phyloP scores from a whole-genome alignment of 371 early-diverging fungal species.

The Actinomucor elegans region DNA sequence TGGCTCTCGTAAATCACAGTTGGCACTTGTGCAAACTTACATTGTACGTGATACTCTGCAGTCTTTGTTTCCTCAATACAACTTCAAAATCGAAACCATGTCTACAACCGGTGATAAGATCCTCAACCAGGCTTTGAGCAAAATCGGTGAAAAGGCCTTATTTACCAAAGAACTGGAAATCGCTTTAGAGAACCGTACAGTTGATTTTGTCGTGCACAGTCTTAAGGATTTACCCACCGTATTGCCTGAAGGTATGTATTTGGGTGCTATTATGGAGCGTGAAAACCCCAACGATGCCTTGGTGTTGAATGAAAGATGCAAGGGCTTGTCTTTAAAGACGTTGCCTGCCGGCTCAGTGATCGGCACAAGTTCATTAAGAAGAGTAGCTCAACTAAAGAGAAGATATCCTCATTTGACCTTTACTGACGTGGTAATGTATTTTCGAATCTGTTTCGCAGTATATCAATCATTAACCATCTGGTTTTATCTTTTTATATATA shows the following conservation, averaged over 20 bases:
- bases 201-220: slow-evolving; percentile 94
- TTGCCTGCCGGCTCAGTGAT: slow-evolving; percentile 83
- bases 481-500: not conserved
- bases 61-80: slow-evolving; percentile 36
- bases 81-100: slow-evolving; percentile 75
- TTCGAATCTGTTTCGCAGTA: not conserved
- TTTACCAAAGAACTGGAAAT: slow-evolving; percentile 95
- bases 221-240: slow-evolving; percentile 94
- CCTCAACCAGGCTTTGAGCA: slow-evolving; percentile 80
- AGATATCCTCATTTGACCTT: slow-evolving; percentile 80
- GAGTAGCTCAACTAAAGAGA: slow-evolving; percentile 85
- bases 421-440: slow-evolving; percentile 73
- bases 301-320: slow-evolving; percentile 49
- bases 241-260: slow-evolving; percentile 78
- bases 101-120: slow-evolving; percentile 89
- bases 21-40: slow-evolving; percentile 89
- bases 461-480: not conserved
- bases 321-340: slow-evolving; percentile 50
- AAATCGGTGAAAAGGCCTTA: slow-evolving; percentile 91
- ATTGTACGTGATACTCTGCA: slow-evolving; percentile 65
- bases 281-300: slow-evolving; percentile 92
- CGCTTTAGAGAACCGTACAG: slow-evolving; percentile 69
- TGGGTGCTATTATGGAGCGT: slow-evolving; percentile 84
- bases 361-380: slow-evolving; percentile 91
- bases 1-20: slow-evolving; percentile 89